Evolutionary conservation across 1,284 basidiomycete genomes (phyloP), one percentile per base, ranked within the genome.

Genomic region (Tilletia indica): DNA sequence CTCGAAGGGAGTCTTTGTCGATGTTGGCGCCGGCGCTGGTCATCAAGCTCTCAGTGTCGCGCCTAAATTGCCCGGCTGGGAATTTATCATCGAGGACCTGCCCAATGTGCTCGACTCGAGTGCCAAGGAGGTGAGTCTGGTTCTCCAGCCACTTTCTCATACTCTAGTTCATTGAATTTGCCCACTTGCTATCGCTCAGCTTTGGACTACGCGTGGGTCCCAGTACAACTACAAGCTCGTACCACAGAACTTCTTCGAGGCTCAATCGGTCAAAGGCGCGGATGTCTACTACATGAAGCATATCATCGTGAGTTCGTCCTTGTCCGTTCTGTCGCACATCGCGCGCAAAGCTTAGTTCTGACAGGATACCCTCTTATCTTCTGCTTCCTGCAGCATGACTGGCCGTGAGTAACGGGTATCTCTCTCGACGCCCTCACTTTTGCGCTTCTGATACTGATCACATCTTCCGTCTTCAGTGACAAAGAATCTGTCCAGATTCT

Each of bases 191-290:
- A 31, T 31, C 25, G 25, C 25, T 3, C 36, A 64, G 61, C 56
- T 70, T 34, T 70, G 70, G 70, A 36, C 36, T 9, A 42, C 31
- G 34, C 49, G 34, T n/a, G 67, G 45, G 6, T 45, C 47, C 16
- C 48, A 67, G 16, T 14, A 38, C 34, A 56, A 39, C 16, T 21
- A 70, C 25, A 16, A 36, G 16, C 67, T 71, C 47, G 49, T 64
- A 25, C 39, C 45, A 8, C 70, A 71, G 36, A 48, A 68, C 64
- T 71, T 71, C 66, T 71, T 71, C 31, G 34, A 68, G 68, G 34
- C 64, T 14, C 70, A 71, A 36, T 11, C n/a, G 2, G 70, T 68
- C 8, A 42, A 67, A 16, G 66, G 48, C 61, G 64, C 70, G 14
- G 66, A 71, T 34, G 68, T 71, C 66, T 71, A 71, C 68, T 56